Percentiles rank a stretch among this genome's conserved stretches.
Conservation (phyloP, 306 rosid species). For the Casuarina glauca region DNA sequence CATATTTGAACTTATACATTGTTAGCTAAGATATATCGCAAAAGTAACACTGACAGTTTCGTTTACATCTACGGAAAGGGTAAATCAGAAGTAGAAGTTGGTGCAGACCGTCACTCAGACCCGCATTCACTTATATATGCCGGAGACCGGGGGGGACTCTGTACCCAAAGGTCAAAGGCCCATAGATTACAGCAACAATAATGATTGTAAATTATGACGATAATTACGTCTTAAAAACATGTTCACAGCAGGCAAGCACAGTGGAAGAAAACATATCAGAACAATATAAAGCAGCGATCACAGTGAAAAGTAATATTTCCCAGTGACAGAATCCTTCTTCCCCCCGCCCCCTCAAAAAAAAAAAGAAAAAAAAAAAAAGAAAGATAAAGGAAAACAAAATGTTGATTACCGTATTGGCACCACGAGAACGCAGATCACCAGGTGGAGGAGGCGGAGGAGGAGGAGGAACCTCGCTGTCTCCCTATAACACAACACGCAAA, state of each 20-base stretch:
- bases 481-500: slow-evolving; percentile 45
- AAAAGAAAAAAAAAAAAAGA: background rate
- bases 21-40: background rate
- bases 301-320: background rate
- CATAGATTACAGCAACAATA: background rate
- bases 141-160: background rate
- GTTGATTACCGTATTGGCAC: slow-evolving; percentile 61
- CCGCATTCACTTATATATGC: background rate
- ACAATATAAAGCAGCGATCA: background rate
- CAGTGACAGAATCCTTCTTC: background rate
- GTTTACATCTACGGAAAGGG: background rate
- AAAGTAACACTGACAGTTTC: background rate
- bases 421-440: slow-evolving; percentile 38
- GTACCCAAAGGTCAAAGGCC: background rate
- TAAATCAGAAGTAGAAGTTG: background rate
- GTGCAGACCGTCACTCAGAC: background rate
- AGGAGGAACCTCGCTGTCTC: slow-evolving; percentile 46
- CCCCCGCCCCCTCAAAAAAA: background rate
- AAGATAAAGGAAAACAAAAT: background rate
- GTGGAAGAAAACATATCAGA: background rate
- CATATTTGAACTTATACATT: background rate
- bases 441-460: slow-evolving; percentile 45
- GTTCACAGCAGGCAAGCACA: background rate
- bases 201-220: background rate
- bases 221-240: background rate